Evolutionary conservation across 2,329 filamentous ascomycete genomes (phyloP).

Genomic region (Acarospora socialis): DNA sequence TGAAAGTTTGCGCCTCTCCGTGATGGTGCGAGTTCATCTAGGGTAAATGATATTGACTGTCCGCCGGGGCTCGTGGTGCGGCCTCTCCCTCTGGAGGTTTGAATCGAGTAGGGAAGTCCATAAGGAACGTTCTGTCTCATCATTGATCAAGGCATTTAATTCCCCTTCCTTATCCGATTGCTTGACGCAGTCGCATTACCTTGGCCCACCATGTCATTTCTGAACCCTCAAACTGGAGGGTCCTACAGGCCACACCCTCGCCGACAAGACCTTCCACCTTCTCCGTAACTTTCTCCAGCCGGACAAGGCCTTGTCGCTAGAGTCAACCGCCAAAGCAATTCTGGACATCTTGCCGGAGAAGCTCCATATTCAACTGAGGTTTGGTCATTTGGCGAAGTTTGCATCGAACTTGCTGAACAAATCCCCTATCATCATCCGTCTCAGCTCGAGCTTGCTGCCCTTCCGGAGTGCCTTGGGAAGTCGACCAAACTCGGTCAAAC

Average conservation of each 20-base stretch:
- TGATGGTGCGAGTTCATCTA: too few species aligned
- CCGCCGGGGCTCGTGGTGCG: too few species aligned
- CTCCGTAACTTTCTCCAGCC: constrained; percentile 2
- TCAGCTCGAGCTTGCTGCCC: constrained; percentile 5
- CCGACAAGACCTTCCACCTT: constrained; percentile 1
- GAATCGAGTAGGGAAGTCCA: too few species aligned
- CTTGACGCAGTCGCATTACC: not conserved
- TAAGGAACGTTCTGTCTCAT: not conserved
- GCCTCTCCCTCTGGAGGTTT: too few species aligned
- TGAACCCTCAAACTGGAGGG: not conserved
- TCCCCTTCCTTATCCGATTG: not conserved
- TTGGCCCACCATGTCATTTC: constrained; percentile 1
- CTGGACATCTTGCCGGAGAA: not conserved
- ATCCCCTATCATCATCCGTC: constrained; percentile 7
- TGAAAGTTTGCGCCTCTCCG: too few species aligned
- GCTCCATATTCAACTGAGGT: not conserved
- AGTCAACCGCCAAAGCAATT: not conserved
- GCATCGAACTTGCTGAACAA: constrained; percentile 5
- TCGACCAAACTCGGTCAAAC: constrained; percentile 1
- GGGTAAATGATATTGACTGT: too few species aligned
- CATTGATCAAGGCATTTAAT: not conserved
- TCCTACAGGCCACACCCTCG: not conserved
- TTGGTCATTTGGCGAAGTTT: constrained; percentile 1
- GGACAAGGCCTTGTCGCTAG: not conserved
- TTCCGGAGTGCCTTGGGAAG: constrained; percentile 1